Evolutionary conservation across 345 rosid genomes (phyloP).

Genomic region (Acer yangbiense): DNA sequence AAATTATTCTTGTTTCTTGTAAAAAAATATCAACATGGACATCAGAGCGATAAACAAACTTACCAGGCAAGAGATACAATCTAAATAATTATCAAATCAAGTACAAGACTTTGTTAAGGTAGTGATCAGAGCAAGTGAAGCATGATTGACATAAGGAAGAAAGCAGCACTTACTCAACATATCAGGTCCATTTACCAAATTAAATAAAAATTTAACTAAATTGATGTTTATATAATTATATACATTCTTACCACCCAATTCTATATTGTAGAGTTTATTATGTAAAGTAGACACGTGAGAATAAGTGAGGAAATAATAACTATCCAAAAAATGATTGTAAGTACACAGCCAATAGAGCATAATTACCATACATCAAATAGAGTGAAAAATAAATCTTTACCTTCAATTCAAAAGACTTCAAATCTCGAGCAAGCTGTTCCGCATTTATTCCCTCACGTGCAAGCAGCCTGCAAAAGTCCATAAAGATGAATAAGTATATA

Average conservation of each 20-base stretch:
- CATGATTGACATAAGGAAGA: background rate
- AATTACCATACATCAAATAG: background rate
- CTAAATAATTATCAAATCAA: conserved; percentile 12
- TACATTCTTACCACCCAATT: background rate
- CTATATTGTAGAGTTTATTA: background rate
- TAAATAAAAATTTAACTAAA: background rate
- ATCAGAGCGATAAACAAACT: background rate
- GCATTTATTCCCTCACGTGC: conserved; percentile 99
- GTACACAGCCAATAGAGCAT: conserved; percentile 5
- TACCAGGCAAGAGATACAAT: background rate
- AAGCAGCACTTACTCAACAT: conserved; percentile 10
- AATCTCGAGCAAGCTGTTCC: conserved; percentile 94
- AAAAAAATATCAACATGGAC: background rate
- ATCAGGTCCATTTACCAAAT: conserved; percentile 7
- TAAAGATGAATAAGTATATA: conserved; percentile 2
- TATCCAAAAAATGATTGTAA: background rate
- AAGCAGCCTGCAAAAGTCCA: conserved; percentile 59
- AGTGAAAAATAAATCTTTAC: conserved; percentile 32
- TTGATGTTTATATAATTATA: background rate
- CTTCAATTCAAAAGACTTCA: conserved; percentile 95
- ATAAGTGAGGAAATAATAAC: background rate
- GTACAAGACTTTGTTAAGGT: conserved; percentile 9
- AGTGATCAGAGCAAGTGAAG: conserved; percentile 9
- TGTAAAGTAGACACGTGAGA: background rate
- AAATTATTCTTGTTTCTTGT: no score